Evolutionary conservation across 225 moss, liverwort and hornwort species (phyloP).

Genomic region (Polytrichum commune): DNA sequence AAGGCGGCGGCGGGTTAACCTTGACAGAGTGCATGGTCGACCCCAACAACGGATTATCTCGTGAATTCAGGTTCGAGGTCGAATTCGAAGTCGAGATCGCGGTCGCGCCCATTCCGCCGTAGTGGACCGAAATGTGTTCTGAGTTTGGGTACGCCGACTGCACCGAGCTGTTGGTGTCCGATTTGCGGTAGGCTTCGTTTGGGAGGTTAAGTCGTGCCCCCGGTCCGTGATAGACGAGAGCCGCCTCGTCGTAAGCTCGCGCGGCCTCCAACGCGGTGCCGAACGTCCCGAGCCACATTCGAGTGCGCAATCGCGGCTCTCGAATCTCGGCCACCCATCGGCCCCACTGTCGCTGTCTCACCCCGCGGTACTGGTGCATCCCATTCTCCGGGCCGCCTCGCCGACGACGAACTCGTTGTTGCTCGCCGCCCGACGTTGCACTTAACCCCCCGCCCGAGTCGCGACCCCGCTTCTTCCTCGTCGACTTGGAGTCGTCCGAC

Average conservation of each 20-base stretch:
- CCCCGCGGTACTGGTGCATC: slow-evolving; percentile 57
- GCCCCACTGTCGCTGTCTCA: slow-evolving; percentile 72
- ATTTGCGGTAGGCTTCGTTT: slow-evolving; percentile 19
- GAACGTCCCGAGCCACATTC: slow-evolving; percentile 72
- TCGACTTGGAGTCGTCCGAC: slow-evolving; percentile 32
- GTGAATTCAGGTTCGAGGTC: slow-evolving; percentile 3
- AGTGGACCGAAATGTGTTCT: no score
- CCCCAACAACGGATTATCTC: neutral
- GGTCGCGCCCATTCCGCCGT: neutral
- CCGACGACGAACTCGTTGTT: slow-evolving; percentile 30
- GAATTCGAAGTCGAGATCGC: neutral
- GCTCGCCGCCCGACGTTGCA: neutral
- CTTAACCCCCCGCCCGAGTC: neutral
- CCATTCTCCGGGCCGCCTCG: slow-evolving; percentile 70
- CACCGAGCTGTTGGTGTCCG: slow-evolving; percentile 5
- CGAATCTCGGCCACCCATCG: slow-evolving; percentile 74
- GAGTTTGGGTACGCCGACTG: neutral
- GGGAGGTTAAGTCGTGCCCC: slow-evolving; percentile 60
- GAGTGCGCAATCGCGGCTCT: slow-evolving; percentile 52
- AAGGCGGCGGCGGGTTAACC: slow-evolving; percentile 10
- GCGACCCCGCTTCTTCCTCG: slow-evolving; percentile 21
- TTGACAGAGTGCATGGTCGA: neutral
- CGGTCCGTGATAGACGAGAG: slow-evolving; percentile 55
- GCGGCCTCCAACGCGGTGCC: slow-evolving; percentile 62
- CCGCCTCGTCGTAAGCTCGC: slow-evolving; percentile 63